phyloP scores from a whole-genome alignment of 2,329 filamentous ascomycete species.

The Penicillium paneum region DNA sequence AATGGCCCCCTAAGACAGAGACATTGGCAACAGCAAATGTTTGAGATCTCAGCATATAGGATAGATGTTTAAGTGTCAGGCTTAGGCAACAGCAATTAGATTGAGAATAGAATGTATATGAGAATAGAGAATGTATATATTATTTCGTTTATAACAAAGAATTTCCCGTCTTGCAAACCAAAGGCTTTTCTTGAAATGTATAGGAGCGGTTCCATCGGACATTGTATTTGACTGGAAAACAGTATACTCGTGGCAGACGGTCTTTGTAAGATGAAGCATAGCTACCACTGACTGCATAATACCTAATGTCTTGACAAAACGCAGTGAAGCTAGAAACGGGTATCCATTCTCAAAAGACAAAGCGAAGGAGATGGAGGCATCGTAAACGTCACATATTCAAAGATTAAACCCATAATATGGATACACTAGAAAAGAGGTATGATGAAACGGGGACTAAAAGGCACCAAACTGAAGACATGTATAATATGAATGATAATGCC shows the following conservation, averaged over 20 bases:
- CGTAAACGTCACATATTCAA: background rate
- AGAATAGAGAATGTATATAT: background rate
- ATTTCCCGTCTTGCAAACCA: too few relatives aligned
- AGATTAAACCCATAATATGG: background rate
- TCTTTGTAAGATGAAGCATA: background rate
- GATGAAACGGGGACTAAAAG: background rate
- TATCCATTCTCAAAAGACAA: background rate
- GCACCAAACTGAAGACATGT: background rate
- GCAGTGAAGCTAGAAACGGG: background rate
- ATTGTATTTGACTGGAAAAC: background rate
- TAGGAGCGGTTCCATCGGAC: background rate
- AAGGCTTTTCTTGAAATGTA: too few relatives aligned
- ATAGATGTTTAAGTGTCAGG: background rate
- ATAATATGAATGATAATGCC: background rate
- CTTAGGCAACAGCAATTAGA: too few relatives aligned
- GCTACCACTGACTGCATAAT: too few relatives aligned
- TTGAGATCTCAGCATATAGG: background rate
- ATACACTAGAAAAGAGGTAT: background rate
- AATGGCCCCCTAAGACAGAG: constrained; percentile 13
- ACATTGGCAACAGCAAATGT: background rate
- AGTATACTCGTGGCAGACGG: background rate
- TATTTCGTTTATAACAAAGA: background rate
- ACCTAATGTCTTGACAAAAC: background rate
- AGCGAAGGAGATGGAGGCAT: background rate
- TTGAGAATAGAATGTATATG: background rate